Conservation (phyloP, 2,329 filamentous ascomycete species). For the Colletotrichum gigasporum region DNA sequence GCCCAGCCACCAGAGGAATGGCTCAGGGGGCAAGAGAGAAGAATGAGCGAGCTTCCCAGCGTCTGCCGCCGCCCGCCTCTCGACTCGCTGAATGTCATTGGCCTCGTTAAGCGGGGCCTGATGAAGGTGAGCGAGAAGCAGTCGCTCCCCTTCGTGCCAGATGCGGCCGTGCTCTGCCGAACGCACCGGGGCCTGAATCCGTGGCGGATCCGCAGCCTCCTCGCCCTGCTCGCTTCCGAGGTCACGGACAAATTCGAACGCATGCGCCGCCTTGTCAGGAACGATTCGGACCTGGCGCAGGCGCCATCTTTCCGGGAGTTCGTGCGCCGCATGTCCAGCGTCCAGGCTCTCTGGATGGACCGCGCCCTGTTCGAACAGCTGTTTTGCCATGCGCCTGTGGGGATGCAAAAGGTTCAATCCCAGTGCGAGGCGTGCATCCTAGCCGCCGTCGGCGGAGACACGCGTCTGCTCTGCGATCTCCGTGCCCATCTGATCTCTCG, state of each 20-base stretch:
- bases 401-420: conserved; percentile 39
- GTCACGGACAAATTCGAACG: conserved; percentile 43
- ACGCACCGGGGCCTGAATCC: conserved; percentile 52
- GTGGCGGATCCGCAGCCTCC: conserved; percentile 53
- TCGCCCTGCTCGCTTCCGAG: conserved; percentile 52
- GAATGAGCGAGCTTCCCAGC: conserved; percentile 35
- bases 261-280: conserved; percentile 38
- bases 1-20: conserved; percentile 45
- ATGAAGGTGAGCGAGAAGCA: conserved; percentile 42
- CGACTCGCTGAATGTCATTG: conserved; percentile 35
- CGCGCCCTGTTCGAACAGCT: conserved; percentile 43
- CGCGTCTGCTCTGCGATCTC: conserved; percentile 54
- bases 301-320: conserved; percentile 31
- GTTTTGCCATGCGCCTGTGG: conserved; percentile 42
- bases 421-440: conserved; percentile 65
- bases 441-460: conserved; percentile 55
- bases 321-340: conserved; percentile 42
- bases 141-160: conserved; percentile 36
- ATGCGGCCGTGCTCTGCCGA: conserved; percentile 49
- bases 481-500: conserved; percentile 54
- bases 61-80: conserved; percentile 39
- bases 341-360: conserved; percentile 51
- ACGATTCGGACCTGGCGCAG: neutral
- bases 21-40: conserved; percentile 45
- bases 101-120: conserved; percentile 42